Evolutionary conservation across 768 basidiomycete genomes (phyloP), one percentile per base, ranked within the genome.

Genomic region (Lepiota venenata): DNA sequence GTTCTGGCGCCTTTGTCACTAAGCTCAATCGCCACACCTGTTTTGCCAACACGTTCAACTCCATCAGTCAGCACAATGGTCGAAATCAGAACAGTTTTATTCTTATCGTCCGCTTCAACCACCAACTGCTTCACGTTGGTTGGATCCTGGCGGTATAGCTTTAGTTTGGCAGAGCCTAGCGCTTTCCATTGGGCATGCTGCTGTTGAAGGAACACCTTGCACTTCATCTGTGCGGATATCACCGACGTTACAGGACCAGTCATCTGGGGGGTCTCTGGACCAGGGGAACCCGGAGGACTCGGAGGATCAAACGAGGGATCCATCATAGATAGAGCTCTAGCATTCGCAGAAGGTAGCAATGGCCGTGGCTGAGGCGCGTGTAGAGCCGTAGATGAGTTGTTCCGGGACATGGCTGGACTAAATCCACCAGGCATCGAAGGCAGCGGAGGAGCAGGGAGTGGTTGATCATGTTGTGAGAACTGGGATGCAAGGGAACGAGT

Each of bases 181-280:
- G 91, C 85, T 73, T 97, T 99, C 97, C 97, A 99, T 66, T 96
- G 93, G n/a, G 89, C 87, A 65, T 98, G 95, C 35, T 91, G 85
- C 63, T 96, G 93, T 65, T 98, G 87, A 44, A 97, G 74, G 73
- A 98, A 99, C 20, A 98, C 87, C 70, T 98, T 99, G 81, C 96
- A 98, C 67, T 95, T 94, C 91, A 94, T 96, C 64, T 92, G 85
- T 11, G 91, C 92, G 8, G 90, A 83, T 57, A 98, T 76, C 10
- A 83, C 74, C 4, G 91, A 88, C 29, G 83, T 85, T 32, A 87
- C 80, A 1, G 93, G 91, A 3, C 87, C 92, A 8, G 78, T 66
- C 7, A 77, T 65, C 25, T 72, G 72, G 1, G 73, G 71, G 11
- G 70, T 71, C 60, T 87, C 81, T 56, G 81, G 76, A 3, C 81